Evolutionary conservation across 1,284 basidiomycete genomes (phyloP), one percentile per base, ranked within the genome.

Genomic region (Sphagnurus paluster): DNA sequence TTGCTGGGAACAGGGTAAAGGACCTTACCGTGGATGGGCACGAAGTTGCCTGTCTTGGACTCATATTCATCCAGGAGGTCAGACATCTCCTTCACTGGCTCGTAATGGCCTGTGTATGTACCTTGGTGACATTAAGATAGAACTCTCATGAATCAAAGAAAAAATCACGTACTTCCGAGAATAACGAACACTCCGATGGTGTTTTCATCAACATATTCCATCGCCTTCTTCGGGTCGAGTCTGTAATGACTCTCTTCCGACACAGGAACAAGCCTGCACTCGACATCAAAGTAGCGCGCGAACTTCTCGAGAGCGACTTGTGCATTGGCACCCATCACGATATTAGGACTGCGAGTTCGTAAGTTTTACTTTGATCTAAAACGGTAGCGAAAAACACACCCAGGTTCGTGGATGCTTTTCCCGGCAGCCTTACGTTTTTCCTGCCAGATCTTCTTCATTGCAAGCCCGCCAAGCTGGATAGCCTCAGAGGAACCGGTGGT

Each of bases 371-470:
- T 28, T 8, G 14, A 29, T n/a, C 19, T 20, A 41, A 11, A 5
- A 2, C 30, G 20, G 10, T 5, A 23, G 11, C 13, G 2, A 25
- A 40, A n/a, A 13, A 52, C 57, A 33, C 50, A 70, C 73, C 73
- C 90, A 14, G 91, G 91, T 55, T 92, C 86, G 59, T 93, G 82
- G 45, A 90, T 90, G 50, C 81, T 85, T 66, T 93, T 93, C 30
- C 94, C 94, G 1, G 80, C 81, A 1, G 82, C 86, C 69, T 93
- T 94, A 67, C 88, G 86, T 62, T 81, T 85, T 53, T 83, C 84
- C 66, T 98, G 94, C 95, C 95, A 98, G 39, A 85, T 78, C 60
- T 87, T 89, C 73, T 98, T 98, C 83, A 98, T 90, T 13, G 95
- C 92, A 16, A 98, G 79, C 35, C 93, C 94, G 13, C 92, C 94